Conservation (phyloP, 805 yeast genomes). For the Priceomyces castillae region DNA sequence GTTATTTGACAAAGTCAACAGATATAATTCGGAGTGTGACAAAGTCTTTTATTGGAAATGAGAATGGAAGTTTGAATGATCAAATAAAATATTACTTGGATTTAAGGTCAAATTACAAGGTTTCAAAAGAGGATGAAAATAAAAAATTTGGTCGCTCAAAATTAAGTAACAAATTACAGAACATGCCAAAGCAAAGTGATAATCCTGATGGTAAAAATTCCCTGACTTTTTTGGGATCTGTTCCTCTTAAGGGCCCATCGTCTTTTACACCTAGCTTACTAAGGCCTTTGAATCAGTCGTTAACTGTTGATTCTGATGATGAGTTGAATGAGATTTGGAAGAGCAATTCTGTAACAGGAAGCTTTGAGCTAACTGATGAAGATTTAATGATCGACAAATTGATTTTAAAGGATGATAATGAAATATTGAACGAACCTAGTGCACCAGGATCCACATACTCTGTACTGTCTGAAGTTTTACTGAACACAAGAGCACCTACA, state of each 20-base stretch:
- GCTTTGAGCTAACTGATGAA: slow-evolving; percentile 6
- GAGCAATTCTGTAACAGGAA: not conserved
- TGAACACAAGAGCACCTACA: not conserved
- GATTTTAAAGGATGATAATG: slow-evolving; percentile 7
- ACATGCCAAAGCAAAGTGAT: not conserved
- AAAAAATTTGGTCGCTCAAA: slow-evolving; percentile 5
- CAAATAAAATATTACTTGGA: slow-evolving; percentile 24
- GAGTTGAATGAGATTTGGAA: slow-evolving; percentile 7
- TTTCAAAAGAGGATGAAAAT: slow-evolving; percentile 9
- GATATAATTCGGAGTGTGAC: slow-evolving; percentile 40
- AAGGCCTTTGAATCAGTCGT: slow-evolving; percentile 11
- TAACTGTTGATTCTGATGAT: slow-evolving; percentile 10
- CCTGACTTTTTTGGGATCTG: slow-evolving; percentile 1
- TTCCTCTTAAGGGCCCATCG: slow-evolving; percentile 1
- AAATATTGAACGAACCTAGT: not conserved
- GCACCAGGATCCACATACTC: not conserved
- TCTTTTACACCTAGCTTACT: slow-evolving; percentile 13
- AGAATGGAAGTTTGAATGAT: slow-evolving; percentile 15
- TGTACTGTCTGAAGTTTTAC: not conserved
- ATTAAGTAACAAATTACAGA: slow-evolving; percentile 3
- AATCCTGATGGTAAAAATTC: not conserved
- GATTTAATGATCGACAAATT: slow-evolving; percentile 6
- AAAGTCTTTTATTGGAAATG: slow-evolving; percentile 20
- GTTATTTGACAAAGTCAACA: slow-evolving; percentile 35
- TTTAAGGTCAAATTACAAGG: slow-evolving; percentile 16